Evolutionary conservation across 2,329 filamentous ascomycete species (phyloP), one percentile per base, ranked within the genome.

Genomic region (Trichoderma endophyticum): DNA sequence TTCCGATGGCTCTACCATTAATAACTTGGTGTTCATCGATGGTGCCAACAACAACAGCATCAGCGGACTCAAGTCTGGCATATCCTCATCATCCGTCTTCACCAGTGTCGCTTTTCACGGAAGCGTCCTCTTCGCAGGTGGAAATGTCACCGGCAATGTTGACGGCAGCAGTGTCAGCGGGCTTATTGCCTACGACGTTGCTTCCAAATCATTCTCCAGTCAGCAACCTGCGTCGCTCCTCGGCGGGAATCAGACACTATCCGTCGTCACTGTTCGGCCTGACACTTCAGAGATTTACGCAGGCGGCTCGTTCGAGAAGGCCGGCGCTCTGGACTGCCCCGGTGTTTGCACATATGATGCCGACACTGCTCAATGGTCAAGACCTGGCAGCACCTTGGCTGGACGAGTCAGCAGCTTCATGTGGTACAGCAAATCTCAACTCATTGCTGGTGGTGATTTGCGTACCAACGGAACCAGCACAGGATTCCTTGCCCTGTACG

Each of bases 1-100:
- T 11, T 32, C 88, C 15, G 88, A 95, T 75, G 93, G 91, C 26
- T 90, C 91, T 4, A 86, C 86, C 6, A 86, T 98, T 73, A 86
- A 94, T 75, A 98, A 98, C 77, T 84, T 99, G 18, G 85, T 92
- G 48, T 88, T 99, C 74, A 89, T 98, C 73, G 93, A 98, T 80
- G 91, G 91, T 57, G 88, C 89, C n/a, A 85, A 93, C 73, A 85
- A 85, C 73, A 85, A 85, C 75, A 84, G 85, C 4, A 85, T 97
- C 18, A 90, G 86, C 30, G 95, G 95, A 11, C 84, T 98, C 64
- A 86, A 87, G 3, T 83, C 87, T 1, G 89, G 88, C 14, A 81
- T 97, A 60, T 88, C 91, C 14, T 83, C 86, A 6, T 90, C 92
- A 76, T 97, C 95, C 0, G 92, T 90, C 0, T 92, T 98, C 79